These are phyloP conservation scores for Parastagonospora nodorum DNA, from an alignment of 2,329 filamentous ascomycete species.

Conservation along the genomic window DNA sequence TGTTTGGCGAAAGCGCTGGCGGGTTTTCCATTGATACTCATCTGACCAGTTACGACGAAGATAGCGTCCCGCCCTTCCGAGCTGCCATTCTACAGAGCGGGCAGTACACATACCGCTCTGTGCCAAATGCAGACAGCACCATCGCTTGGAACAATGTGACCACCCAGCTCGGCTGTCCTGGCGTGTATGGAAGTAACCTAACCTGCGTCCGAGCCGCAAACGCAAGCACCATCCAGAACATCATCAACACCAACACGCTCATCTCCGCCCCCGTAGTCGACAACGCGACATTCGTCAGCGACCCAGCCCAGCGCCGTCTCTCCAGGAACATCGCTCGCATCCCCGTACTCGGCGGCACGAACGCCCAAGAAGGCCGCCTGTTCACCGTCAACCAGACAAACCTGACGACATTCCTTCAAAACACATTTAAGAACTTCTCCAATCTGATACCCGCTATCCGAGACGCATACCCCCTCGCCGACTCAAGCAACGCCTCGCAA, in stretches of 20 bases:
- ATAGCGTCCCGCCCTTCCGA: constrained; percentile 29
- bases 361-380: constrained; percentile 33
- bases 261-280: constrained; percentile 26
- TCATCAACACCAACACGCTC: constrained; percentile 23
- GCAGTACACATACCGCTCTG: constrained; percentile 24
- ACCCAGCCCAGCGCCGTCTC: constrained; percentile 21
- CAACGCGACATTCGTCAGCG: constrained; percentile 24
- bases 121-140: constrained; percentile 9
- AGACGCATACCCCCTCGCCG: constrained; percentile 27
- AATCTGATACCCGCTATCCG: constrained; percentile 18
- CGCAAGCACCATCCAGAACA: constrained; percentile 19
- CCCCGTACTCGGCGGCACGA: constrained; percentile 32
- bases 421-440: constrained; percentile 10
- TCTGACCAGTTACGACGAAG: constrained; percentile 30
- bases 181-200: constrained; percentile 18
- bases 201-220: constrained; percentile 29
- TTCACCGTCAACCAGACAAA: constrained; percentile 24
- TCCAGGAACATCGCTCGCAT: constrained; percentile 31
- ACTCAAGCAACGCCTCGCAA: constrained; percentile 14
- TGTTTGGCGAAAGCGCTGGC: constrained; percentile 44
- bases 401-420: constrained; percentile 21
- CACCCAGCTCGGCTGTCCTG: constrained; percentile 25
- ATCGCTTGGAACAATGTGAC: constrained; percentile 30
- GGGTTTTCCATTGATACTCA: constrained; percentile 30
- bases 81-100: constrained; percentile 39